Evolutionary conservation across 352 stramenopile species (phyloP), one percentile per base, ranked within the genome.

Genomic region (Phytopythium cucurbitacearum): DNA sequence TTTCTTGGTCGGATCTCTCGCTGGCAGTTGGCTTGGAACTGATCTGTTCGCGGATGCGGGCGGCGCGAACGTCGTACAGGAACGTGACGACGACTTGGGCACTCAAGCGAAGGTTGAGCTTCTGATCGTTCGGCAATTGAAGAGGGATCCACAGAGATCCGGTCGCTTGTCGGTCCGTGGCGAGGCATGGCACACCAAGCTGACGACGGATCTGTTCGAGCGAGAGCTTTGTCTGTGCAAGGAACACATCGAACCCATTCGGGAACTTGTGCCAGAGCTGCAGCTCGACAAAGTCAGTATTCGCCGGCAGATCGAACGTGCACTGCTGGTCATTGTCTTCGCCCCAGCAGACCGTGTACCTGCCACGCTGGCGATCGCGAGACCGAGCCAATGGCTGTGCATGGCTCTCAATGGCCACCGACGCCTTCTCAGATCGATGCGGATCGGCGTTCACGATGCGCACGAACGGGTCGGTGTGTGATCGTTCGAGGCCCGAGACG

Each of bases 211-310:
- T 62, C 12, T 71, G 57, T 4, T 67, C 60, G 32, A 85, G 13
- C 0, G 65, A 72, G 7, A 87, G 43, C 1, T 56, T 77, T 8
- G 63, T 35, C 48, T 66, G 63, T 0, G 72, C 76, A 0, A 90
- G 62, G 37, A 85, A 84, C 4, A 87, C 71, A 16, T 80, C 68
- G 43, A 87, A 69, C 11, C 73, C 75, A 9, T 59, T 77, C 15
- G 62, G 53, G 46, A 88, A 87, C 4, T 57, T 65, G 54, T 88
- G 88, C 80, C 80, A 90, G 12, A 86, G 47, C 53, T 90, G 73
- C 3, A 88, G 41, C 40, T 88, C 71, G 48, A 88, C 51, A 53
- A 51, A 77, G 10, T 82, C 51, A 7, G 76, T 58, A 6, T 42
- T 58, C 0, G 61, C n/a, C 8, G 73, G 71, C 13, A 82, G 45